Conservation (phyloP, 2,329 filamentous ascomycete genomes). For the Alternaria atra region DNA sequence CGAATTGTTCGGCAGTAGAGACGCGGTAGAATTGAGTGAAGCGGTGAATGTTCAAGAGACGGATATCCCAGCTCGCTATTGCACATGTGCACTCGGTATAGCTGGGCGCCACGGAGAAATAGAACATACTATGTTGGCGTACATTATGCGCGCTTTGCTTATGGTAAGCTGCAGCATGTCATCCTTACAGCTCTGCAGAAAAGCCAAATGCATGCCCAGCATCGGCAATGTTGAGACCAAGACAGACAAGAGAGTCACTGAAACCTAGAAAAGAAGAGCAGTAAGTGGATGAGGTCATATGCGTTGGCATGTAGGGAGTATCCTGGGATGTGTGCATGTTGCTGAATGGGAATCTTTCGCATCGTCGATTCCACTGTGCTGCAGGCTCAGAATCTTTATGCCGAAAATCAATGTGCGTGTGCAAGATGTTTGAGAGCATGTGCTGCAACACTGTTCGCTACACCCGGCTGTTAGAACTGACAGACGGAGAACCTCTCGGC, state of each 20-base stretch:
- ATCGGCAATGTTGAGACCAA: background rate
- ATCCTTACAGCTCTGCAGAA: background rate
- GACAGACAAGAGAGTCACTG: background rate
- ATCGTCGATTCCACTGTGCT: background rate
- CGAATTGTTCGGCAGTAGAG: background rate
- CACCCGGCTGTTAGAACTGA: background rate
- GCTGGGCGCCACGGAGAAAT: background rate
- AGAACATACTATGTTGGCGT: background rate
- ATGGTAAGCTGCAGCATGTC: background rate
- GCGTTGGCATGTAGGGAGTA: background rate
- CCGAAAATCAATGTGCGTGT: background rate
- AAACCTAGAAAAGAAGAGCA: background rate
- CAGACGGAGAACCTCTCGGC: no score
- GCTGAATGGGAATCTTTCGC: background rate
- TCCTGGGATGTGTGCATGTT: background rate
- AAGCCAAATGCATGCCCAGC: background rate
- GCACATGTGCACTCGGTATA: background rate
- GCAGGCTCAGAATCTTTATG: background rate
- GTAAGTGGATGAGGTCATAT: background rate
- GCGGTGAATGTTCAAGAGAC: background rate
- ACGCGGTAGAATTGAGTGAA: background rate
- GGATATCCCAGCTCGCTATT: background rate
- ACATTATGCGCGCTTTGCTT: slow-evolving; percentile 1
- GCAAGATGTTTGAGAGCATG: background rate
- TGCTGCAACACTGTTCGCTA: background rate